A percentile compares a stretch with the other conserved stretches of the same genome.
phyloP scores from a whole-genome alignment of 371 early-diverging fungal species.

The Umbelopsis sp. region DNA sequence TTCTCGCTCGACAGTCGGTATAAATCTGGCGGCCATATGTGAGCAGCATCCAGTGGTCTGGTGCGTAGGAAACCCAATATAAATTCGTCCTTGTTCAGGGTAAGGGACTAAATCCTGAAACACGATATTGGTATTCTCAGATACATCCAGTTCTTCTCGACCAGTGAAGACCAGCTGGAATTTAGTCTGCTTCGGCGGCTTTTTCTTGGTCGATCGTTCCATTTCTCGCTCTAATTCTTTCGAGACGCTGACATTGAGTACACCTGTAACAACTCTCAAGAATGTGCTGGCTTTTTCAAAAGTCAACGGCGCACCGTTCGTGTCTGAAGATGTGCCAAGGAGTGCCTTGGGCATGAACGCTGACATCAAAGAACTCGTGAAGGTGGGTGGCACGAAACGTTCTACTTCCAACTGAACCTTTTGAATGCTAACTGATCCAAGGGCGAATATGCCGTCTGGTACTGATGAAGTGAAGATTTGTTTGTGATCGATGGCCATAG shows the following conservation, averaged over 20 bases:
- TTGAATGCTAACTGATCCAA: slow-evolving; percentile 60
- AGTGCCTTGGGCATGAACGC: slow-evolving; percentile 30
- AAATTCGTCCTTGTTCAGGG: slow-evolving; percentile 83
- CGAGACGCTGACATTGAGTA: slow-evolving; percentile 60
- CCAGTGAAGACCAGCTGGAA: slow-evolving; percentile 77
- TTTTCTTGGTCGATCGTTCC: slow-evolving; percentile 91
- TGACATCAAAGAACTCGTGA: slow-evolving; percentile 20
- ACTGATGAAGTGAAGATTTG: slow-evolving; percentile 53
- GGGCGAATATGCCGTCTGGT: slow-evolving; percentile 73
- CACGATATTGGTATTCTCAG: slow-evolving; percentile 53
- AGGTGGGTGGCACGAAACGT: slow-evolving; percentile 44
- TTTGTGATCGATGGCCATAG: slow-evolving; percentile 58
- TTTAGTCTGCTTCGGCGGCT: slow-evolving; percentile 75
- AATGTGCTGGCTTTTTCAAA: slow-evolving; percentile 67
- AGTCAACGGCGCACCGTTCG: slow-evolving; percentile 26
- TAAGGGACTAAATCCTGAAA: slow-evolving; percentile 77
- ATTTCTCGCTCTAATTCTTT: slow-evolving; percentile 71
- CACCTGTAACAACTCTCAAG: slow-evolving; percentile 70
- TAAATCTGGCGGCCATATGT: slow-evolving; percentile 85
- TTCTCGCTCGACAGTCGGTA: slow-evolving; percentile 92
- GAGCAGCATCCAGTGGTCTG: slow-evolving; percentile 90
- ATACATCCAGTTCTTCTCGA: slow-evolving; percentile 78
- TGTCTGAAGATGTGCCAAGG: slow-evolving; percentile 27
- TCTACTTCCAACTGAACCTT: slow-evolving; percentile 78
- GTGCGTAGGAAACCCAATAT: slow-evolving; percentile 91